Evolutionary conservation across 345 rosid genomes (phyloP).

Genomic region (Eucalyptus brandiana): DNA sequence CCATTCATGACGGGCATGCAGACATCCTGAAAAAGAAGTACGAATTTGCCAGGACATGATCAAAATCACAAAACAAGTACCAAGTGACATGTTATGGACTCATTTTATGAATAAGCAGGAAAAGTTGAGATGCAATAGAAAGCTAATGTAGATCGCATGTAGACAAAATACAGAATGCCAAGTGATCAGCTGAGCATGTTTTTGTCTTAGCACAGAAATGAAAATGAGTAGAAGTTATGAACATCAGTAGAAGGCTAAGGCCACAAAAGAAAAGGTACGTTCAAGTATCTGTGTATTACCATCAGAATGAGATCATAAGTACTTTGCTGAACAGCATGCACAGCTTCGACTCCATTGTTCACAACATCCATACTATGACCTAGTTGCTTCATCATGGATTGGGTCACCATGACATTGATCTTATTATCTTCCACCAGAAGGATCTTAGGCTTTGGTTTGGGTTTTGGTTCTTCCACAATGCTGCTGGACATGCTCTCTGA

Average conservation of each 20-base stretch:
- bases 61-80: neutral
- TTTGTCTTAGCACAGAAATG: neutral
- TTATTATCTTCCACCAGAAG: slow-evolving; percentile 96
- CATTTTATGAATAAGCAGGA: neutral
- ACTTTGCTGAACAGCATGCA: slow-evolving; percentile 36
- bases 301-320: slow-evolving; percentile 68
- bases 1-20: slow-evolving; percentile 97
- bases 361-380: slow-evolving; percentile 73
- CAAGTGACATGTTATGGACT: neutral
- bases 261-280: neutral
- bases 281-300: slow-evolving; percentile 21
- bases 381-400: slow-evolving; percentile 80
- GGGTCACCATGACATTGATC: slow-evolving; percentile 79
- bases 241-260: neutral
- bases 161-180: neutral
- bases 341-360: slow-evolving; percentile 80
- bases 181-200: neutral
- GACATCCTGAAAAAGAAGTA: slow-evolving; percentile 51
- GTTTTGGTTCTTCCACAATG: slow-evolving; percentile 5
- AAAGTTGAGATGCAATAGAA: neutral
- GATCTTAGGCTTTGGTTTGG: slow-evolving; percentile 55
- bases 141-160: neutral
- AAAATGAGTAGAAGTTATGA: neutral
- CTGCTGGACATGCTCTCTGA: slow-evolving; percentile 5
- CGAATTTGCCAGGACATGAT: neutral